Conservation (phyloP, 1,284 basidiomycete genomes). For the Volvariella volvacea region DNA sequence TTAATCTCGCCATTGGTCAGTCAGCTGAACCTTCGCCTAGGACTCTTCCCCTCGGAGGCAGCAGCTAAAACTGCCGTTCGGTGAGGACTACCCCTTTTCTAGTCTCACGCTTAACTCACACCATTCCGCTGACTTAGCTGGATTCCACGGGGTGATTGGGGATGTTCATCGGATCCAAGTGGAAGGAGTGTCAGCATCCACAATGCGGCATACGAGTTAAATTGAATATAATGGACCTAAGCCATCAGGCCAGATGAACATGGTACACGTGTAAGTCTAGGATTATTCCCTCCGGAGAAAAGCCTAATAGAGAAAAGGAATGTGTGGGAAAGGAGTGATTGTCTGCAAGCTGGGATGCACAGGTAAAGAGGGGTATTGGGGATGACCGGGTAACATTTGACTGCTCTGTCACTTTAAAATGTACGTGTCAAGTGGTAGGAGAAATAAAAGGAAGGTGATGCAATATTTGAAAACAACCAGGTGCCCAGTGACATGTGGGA, state of each 20-base stretch:
- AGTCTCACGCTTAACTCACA: constrained; percentile 7
- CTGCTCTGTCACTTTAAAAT: too few relatives aligned
- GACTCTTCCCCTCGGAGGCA: constrained; percentile 76
- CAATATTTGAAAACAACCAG: neutral
- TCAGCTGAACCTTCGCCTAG: constrained; percentile 27
- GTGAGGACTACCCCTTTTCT: constrained; percentile 31
- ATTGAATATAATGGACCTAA: constrained; percentile 11
- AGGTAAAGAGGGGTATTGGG: too few relatives aligned
- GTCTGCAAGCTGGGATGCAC: constrained; percentile 12
- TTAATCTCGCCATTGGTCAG: neutral
- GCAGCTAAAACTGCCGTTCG: constrained; percentile 92
- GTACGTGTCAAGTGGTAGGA: neutral
- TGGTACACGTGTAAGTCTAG: constrained; percentile 8
- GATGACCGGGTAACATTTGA: too few relatives aligned
- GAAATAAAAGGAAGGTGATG: neutral
- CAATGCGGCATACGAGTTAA: constrained; percentile 75
- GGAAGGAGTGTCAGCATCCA: constrained; percentile 95
- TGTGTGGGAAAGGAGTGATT: constrained; percentile 14
- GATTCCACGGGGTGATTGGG: constrained; percentile 96
- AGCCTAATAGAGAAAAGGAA: constrained; percentile 18
- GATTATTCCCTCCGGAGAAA: constrained; percentile 6
- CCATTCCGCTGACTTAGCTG: constrained; percentile 41
- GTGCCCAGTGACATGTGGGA: neutral
- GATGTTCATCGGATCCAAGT: constrained; percentile 90
- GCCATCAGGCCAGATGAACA: constrained; percentile 4